Evolutionary conservation across 768 basidiomycete species (phyloP).

Genomic region (Pleurotus platypus): DNA sequence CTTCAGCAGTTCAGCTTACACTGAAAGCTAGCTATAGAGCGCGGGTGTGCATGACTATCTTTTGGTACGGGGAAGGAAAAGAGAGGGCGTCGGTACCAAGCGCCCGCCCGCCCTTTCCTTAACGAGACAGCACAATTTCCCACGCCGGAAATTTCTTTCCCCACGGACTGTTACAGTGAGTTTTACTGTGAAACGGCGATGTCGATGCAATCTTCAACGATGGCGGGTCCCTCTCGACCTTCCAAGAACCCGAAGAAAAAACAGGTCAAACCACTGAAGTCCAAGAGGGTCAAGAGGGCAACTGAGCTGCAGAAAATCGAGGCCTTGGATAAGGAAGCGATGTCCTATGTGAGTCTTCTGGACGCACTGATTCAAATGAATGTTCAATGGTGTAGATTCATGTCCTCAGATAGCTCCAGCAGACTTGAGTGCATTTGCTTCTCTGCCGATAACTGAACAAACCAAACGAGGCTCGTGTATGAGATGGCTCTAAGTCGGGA

Average conservation of each 20-base stretch:
- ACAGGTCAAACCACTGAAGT: not conserved
- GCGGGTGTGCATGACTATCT: too few relatives aligned
- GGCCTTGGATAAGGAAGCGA: conserved; percentile 24
- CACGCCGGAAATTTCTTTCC: not conserved
- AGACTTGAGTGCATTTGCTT: conserved; percentile 56
- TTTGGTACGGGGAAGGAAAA: too few relatives aligned
- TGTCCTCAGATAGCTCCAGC: conserved; percentile 43
- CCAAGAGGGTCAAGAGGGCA: conserved; percentile 24
- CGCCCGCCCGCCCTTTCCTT: not conserved
- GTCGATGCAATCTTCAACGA: not conserved
- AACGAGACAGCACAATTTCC: not conserved
- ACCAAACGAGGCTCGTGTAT: conserved; percentile 65
- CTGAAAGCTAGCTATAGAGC: too few relatives aligned
- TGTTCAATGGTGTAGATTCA: conserved; percentile 12
- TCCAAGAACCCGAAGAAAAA: conserved; percentile 1
- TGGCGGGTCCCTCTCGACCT: conserved; percentile 14
- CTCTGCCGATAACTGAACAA: conserved; percentile 73
- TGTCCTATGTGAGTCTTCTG: conserved; percentile 33
- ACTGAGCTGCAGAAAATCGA: conserved; percentile 35
- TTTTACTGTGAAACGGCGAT: not conserved
- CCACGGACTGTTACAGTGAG: not conserved
- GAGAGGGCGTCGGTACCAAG: too few relatives aligned
- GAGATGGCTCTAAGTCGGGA: not conserved
- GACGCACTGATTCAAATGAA: not conserved
- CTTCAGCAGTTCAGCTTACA: too few relatives aligned